Percentiles rank a stretch among this genome's conserved stretches.
Evolutionary conservation across 2,329 filamentous ascomycete species (phyloP).

Genomic region (Talaromyces sp.): DNA sequence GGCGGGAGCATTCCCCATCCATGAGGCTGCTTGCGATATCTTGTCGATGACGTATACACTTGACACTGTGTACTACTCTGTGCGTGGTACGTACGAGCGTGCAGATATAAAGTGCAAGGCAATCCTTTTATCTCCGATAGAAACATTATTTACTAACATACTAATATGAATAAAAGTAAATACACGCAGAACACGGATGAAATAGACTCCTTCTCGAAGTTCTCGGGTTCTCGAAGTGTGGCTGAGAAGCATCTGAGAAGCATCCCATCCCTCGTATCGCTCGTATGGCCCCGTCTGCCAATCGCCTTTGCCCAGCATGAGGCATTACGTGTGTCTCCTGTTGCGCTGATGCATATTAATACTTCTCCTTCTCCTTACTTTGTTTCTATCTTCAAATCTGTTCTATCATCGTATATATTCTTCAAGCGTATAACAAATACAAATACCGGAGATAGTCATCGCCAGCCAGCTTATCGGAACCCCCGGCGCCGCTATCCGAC

Average conservation of each 20-base stretch:
- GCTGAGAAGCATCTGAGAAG: neutral
- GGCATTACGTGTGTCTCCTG: neutral
- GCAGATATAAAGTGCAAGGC: too few relatives aligned
- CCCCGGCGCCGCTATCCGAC: neutral
- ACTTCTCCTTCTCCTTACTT: neutral
- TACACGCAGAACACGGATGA: neutral
- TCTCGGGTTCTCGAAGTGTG: slow-evolving; percentile 2
- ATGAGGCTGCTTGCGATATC: neutral
- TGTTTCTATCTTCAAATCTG: neutral
- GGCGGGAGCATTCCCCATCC: slow-evolving; percentile 2
- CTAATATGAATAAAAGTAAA: neutral
- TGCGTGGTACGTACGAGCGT: too few relatives aligned
- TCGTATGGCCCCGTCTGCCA: neutral
- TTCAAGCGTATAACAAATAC: neutral
- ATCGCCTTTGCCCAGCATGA: neutral
- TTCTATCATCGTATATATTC: too few relatives aligned
- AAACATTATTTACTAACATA: too few relatives aligned
- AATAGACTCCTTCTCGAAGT: neutral
- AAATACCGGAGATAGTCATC: neutral
- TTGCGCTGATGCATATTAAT: neutral
- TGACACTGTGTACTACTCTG: too few relatives aligned
- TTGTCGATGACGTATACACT: neutral
- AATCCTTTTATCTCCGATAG: too few relatives aligned
- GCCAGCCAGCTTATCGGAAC: neutral
- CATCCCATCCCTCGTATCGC: neutral